These are phyloP conservation scores for Flaveria trinervia DNA, from an alignment of 129 eudicot genomes.

Conservation along the genomic window DNA sequence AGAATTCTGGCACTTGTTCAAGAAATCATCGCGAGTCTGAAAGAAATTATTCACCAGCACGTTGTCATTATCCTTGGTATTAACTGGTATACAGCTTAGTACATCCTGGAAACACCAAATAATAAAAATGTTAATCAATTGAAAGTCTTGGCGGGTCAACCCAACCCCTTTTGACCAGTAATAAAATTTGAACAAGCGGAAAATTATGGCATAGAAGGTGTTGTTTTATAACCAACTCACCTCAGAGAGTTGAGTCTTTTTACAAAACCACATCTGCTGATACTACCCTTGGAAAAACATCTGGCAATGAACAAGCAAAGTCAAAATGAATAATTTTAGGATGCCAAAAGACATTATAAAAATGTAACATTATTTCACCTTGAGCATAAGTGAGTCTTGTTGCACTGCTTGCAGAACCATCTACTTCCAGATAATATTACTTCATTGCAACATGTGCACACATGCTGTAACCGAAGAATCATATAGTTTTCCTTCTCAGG, in stretches of 20 bases:
- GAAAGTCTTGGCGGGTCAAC: not conserved
- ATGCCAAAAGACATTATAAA: not conserved
- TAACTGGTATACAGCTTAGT: slow-evolving; percentile 43
- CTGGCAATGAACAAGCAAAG: slow-evolving; percentile 35
- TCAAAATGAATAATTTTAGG: slow-evolving; percentile 1
- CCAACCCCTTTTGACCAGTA: not conserved
- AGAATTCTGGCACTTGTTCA: slow-evolving; percentile 60
- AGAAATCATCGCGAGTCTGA: slow-evolving; percentile 50
- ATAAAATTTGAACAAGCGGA: not conserved
- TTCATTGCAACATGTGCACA: slow-evolving; percentile 64
- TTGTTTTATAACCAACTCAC: slow-evolving; percentile 20
- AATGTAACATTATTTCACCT: slow-evolving; percentile 38
- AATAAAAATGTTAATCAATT: not conserved
- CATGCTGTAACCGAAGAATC: slow-evolving; percentile 49
- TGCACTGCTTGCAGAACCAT: slow-evolving; percentile 70
- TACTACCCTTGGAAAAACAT: slow-evolving; percentile 38
- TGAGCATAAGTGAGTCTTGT: slow-evolving; percentile 58
- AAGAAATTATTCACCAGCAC: slow-evolving; percentile 42
- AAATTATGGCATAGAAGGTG: not conserved
- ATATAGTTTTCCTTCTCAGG: slow-evolving; percentile 55
- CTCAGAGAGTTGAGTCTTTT: slow-evolving; percentile 51
- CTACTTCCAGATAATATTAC: slow-evolving; percentile 54
- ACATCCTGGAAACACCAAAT: slow-evolving; percentile 35
- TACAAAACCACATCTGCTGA: slow-evolving; percentile 50
- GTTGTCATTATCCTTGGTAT: slow-evolving; percentile 61